Evolutionary conservation across 805 yeast genomes (phyloP), one percentile per base, ranked within the genome.

Genomic region (Diddensiella santjacobensis): DNA sequence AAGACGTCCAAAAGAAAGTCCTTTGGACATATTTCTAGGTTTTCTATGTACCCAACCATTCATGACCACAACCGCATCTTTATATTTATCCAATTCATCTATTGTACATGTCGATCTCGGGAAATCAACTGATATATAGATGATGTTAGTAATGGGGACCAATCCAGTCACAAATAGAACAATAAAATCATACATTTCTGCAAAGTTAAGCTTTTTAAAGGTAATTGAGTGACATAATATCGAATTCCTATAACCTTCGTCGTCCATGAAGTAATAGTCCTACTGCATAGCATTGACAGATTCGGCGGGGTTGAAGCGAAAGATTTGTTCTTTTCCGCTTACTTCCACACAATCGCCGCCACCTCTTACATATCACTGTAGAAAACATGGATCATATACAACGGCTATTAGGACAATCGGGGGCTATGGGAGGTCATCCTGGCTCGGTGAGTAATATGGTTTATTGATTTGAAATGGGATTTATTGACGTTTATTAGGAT

Each of bases 41-140:
- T 83, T 81, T 19, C 77, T 71, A 58, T 87, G 80, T 15, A 91
- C 75, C 88, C 96, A 93, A 0, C 99, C 98, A 53, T 87, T 79
- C 4, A 91, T 55, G 1, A 84, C 75, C 11, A 64, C 56, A 2
- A 50, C 49, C 42, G 35, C 37, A 8, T 35, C 38, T 8, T 17
- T 17, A 8, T 22, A 15, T 18, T 26, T 41, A 11, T 22, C 20
- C n/a, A 41, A 23, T 5, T 6, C 5, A 8, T 15, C 40, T 22
- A 41, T 26, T n/a, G 44, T 23, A 41, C 29, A 37, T 4, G 41
- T 44, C 18, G 20, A 13, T n/a, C 43, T 8, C 4, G 44, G 29
- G 22, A 44, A 44, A 13, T 18, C 20, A 31, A 44, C 47, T 44
- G 13, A 15, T 10, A 22, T 26, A 6, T n/a, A 8, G n/a, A n/a